phyloP scores from a whole-genome alignment of 441 rosid species.

The Euphorbia schlechtendalii region DNA sequence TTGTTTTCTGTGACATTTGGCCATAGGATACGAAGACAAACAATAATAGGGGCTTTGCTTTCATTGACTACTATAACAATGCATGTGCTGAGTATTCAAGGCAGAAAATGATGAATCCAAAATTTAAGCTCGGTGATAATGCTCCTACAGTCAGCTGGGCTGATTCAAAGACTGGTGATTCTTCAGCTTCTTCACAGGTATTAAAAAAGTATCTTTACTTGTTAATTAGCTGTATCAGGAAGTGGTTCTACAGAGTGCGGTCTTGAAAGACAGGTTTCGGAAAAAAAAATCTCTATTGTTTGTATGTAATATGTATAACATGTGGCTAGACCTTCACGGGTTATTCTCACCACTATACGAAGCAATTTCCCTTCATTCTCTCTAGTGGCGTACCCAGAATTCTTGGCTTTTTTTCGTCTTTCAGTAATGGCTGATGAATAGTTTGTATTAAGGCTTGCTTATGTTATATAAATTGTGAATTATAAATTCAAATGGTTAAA shows the following conservation, averaged over 20 bases:
- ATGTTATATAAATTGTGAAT: background rate
- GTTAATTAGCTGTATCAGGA: background rate
- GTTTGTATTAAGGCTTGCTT: background rate
- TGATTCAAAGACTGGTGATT: constrained; percentile 84
- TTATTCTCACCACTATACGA: background rate
- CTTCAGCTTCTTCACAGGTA: constrained; percentile 79
- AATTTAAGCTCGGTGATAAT: constrained; percentile 81
- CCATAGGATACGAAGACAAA: constrained; percentile 62
- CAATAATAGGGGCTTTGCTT: constrained; percentile 83
- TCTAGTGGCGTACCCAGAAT: constrained; percentile 38
- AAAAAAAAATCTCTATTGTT: no score
- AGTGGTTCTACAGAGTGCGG: background rate
- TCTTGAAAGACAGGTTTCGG: background rate
- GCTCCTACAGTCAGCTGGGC: constrained; percentile 98
- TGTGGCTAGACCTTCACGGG: background rate
- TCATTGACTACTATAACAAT: constrained; percentile 86
- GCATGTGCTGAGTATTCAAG: constrained; percentile 96
- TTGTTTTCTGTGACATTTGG: constrained; percentile 6
- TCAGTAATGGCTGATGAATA: constrained; percentile 4
- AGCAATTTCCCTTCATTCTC: background rate
- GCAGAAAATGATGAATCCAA: constrained; percentile 70
- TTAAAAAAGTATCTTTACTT: background rate
- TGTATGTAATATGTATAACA: background rate
- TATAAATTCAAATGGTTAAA: background rate
- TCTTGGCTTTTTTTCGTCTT: constrained; percentile 15